phyloP scores from a whole-genome alignment of 2,329 filamentous ascomycete species.

The Clonostachys rosea region DNA sequence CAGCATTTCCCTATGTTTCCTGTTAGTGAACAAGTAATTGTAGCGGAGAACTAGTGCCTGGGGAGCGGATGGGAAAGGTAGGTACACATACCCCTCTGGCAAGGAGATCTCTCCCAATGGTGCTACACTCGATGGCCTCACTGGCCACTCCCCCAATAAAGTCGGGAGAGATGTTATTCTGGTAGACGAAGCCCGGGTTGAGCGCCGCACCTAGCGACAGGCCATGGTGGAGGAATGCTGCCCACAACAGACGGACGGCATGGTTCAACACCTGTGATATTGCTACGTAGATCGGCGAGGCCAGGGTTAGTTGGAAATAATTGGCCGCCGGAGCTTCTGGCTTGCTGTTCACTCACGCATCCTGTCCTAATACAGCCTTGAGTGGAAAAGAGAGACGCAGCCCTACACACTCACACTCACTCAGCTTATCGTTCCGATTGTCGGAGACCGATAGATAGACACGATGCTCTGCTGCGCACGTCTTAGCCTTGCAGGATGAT shows the following conservation, averaged over 20 bases:
- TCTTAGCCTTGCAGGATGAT: no score
- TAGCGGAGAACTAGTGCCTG: no score
- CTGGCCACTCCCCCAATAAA: conserved; percentile 62
- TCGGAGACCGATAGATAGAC: no score
- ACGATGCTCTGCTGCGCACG: no score
- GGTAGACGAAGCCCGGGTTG: neutral
- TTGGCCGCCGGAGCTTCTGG: no score
- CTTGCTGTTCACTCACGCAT: no score
- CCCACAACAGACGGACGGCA: neutral
- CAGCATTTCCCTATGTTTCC: conserved; percentile 59
- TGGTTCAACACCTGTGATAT: neutral
- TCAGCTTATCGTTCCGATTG: no score
- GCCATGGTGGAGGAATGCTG: neutral
- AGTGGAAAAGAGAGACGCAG: no score
- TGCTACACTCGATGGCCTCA: conserved; percentile 64
- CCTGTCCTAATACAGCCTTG: no score
- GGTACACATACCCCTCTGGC: conserved; percentile 36
- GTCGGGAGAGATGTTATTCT: conserved; percentile 5
- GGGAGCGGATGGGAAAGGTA: neutral
- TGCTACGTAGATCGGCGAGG: neutral
- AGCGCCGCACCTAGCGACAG: neutral
- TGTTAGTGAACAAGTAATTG: neutral
- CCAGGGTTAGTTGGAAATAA: no score
- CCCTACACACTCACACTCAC: no score
- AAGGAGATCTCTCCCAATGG: conserved; percentile 62